phyloP scores from a whole-genome alignment of 352 stramenopile species.

The Globisporangium heterothallicum region DNA sequence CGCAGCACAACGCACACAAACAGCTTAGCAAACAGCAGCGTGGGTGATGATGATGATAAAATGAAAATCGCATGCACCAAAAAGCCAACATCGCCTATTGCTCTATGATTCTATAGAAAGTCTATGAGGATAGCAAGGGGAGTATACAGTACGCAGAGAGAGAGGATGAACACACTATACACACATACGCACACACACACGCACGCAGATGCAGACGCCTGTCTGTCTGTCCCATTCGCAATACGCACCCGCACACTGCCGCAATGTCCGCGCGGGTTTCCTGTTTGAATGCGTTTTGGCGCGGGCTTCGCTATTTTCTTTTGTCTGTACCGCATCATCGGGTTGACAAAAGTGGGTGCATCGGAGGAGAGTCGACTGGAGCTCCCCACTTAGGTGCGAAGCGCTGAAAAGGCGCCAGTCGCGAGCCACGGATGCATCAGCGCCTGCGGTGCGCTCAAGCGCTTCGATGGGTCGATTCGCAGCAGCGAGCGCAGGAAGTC shows the following conservation, averaged over 20 bases:
- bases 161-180: not conserved
- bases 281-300: conserved; percentile 9
- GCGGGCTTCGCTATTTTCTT: conserved; percentile 3
- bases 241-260: conserved; percentile 5
- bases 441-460: conserved; percentile 47
- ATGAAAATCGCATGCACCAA: not conserved
- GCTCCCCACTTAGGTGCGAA: conserved; percentile 25
- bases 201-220: not conserved
- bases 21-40: not conserved
- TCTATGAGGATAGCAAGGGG: not conserved
- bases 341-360: conserved; percentile 14
- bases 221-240: no score
- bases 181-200: not conserved
- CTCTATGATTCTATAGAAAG: not conserved
- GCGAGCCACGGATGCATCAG: conserved; percentile 64
- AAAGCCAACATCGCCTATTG: not conserved
- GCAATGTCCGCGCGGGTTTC: not conserved
- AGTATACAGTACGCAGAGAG: no score
- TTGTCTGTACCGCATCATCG: not conserved
- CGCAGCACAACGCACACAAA: not conserved
- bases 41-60: no score
- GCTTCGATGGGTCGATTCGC: conserved; percentile 52
- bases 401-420: conserved; percentile 47
- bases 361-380: not conserved
- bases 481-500: conserved; percentile 63